Conservation (phyloP, 768 basidiomycete species). For the Hericium rajendrae region DNA sequence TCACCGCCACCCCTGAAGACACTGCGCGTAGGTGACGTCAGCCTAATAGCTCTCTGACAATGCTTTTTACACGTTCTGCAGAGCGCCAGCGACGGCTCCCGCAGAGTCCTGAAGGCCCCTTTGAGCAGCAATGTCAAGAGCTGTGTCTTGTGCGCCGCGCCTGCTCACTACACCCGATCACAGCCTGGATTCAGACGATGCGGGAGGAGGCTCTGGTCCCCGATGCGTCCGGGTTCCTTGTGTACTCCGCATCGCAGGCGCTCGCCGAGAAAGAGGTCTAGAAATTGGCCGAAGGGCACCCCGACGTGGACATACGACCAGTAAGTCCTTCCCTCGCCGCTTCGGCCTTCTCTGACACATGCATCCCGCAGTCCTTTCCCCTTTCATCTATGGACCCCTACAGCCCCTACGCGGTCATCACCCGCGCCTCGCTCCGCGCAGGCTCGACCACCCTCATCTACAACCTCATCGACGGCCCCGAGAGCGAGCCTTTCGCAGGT, state of each 20-base stretch:
- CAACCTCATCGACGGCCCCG: background rate
- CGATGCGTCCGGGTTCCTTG: conserved; percentile 14
- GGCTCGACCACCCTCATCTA: background rate
- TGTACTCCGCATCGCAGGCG: conserved; percentile 29
- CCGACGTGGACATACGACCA: conserved; percentile 17
- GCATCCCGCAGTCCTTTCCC: background rate
- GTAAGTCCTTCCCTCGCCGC: background rate
- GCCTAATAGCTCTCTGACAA: background rate
- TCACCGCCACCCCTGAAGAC: background rate
- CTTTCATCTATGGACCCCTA: background rate
- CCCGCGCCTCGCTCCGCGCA: background rate
- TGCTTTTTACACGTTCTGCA: background rate
- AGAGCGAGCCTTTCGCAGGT: background rate
- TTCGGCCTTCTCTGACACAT: too few species aligned
- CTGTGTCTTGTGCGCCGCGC: too few species aligned
- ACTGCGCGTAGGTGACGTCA: background rate
- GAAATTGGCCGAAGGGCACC: conserved; percentile 18
- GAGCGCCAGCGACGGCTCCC: background rate
- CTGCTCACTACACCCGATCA: too few species aligned
- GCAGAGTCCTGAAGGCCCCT: background rate
- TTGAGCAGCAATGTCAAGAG: background rate
- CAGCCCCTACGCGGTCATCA: background rate
- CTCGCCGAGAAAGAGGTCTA: conserved; percentile 18
- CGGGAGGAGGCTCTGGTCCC: conserved; percentile 21
- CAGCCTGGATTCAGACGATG: conserved; percentile 27